Evolutionary conservation across 306 rosid genomes (phyloP), one percentile per base, ranked within the genome.

Genomic region (Dryas drummondii): DNA sequence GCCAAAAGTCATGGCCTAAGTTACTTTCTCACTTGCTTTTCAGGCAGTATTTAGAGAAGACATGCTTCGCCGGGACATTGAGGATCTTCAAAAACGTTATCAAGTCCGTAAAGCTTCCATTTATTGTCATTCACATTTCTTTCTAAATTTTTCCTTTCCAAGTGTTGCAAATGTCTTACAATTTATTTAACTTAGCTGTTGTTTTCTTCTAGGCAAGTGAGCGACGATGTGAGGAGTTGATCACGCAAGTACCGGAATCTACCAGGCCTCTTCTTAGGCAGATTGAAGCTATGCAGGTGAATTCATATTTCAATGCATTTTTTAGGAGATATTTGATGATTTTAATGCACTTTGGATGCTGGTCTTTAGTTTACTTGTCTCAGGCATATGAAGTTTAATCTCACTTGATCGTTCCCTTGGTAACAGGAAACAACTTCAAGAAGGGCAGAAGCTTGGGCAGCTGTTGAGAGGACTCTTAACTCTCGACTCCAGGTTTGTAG

Each of bases 231-330:
- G 99, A 96, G 82, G 99, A 96, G 76, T 77, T 96, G 88, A 84
- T 96, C 68, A 92, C 96, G 0, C 99, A 96, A 88, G 98, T 96
- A 78, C 99, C 99, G 32, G 99, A 96, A 71, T 92, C 99, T 70
- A 96, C 99, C 19, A 90, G 99, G 84, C 99, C 99, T 0, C 98
- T 96, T 80, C 82, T 96, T 72, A 87, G 99, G 83, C 99, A 96
- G 85, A 96, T 96, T 70, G 99, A 96, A 83, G 99, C 97, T 78
- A 96, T 96, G 97, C 98, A 96, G 98, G 99, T 91, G 67, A 72
- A 51, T 77, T 50, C 53, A 55, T 77, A 58, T 63, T 59, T 71
- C 56, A 66, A 64, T 77, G 45, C 8, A 32, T 68, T 78, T 75
- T 42, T 75, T 7, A 3, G 66, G 70, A 51, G 54, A 40, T 83